Conservation (phyloP, 1,139 yeast species). For the Saccharomyces uvarum region DNA sequence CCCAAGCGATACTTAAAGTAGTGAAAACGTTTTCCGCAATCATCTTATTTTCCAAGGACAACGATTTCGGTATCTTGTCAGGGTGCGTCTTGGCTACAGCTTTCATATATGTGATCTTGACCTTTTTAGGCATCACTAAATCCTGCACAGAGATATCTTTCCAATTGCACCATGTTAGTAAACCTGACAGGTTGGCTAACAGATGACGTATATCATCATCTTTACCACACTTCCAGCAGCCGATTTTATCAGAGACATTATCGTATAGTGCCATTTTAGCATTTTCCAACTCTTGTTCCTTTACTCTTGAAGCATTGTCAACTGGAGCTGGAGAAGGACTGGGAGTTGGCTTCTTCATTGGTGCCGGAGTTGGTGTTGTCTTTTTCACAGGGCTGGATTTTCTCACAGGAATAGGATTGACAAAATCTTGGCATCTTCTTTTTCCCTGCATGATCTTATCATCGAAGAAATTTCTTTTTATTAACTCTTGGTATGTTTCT, state of each 20-base stretch:
- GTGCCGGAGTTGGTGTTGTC: slow-evolving; percentile 18
- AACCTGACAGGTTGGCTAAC: slow-evolving; percentile 54
- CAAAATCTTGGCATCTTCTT: slow-evolving; percentile 62
- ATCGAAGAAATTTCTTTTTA: slow-evolving; percentile 60
- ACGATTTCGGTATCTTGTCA: slow-evolving; percentile 59
- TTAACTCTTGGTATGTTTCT: slow-evolving; percentile 49
- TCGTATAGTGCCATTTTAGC: slow-evolving; percentile 56
- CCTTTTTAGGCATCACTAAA: slow-evolving; percentile 83
- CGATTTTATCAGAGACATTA: slow-evolving; percentile 46
- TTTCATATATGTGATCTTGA: slow-evolving; percentile 79
- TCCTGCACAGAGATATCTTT: slow-evolving; percentile 60
- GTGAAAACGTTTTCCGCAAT: slow-evolving; percentile 84
- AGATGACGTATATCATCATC: slow-evolving; percentile 73
- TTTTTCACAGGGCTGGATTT: slow-evolving; percentile 18
- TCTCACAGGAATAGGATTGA: slow-evolving; percentile 39
- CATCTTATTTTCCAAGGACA: slow-evolving; percentile 64
- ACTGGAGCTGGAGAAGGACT: not conserved
- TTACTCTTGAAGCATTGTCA: slow-evolving; percentile 13
- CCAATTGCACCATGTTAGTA: slow-evolving; percentile 65
- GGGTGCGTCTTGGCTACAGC: slow-evolving; percentile 94
- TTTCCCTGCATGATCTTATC: slow-evolving; percentile 70
- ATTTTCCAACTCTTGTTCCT: slow-evolving; percentile 41
- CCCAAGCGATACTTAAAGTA: slow-evolving; percentile 85
- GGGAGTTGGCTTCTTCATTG: slow-evolving; percentile 13
- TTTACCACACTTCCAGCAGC: slow-evolving; percentile 64